A percentile compares a stretch with the other conserved stretches of the same genome.
Evolutionary conservation across 768 basidiomycete genomes (phyloP).

Genomic region (Xerocomellus dryophilus): DNA sequence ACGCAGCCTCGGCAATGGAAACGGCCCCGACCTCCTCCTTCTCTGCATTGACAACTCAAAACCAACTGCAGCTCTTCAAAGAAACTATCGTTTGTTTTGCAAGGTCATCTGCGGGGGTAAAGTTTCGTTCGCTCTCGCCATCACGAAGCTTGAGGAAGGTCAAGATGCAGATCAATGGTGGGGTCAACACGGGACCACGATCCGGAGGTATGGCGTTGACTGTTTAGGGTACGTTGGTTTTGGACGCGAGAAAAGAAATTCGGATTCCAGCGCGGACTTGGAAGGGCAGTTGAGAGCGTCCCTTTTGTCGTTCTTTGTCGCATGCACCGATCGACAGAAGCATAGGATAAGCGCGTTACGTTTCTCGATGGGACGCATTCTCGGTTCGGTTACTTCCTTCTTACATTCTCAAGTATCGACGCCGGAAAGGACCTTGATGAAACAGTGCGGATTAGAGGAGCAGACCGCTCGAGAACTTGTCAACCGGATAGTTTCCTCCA

Average conservation of each 20-base stretch:
- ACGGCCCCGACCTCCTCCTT: conserved; percentile 30
- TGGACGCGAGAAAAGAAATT: conserved; percentile 24
- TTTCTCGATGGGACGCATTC: conserved; percentile 9
- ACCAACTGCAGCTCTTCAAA: conserved; percentile 25
- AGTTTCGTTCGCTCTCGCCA: conserved; percentile 28
- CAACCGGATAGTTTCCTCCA: conserved; percentile 8
- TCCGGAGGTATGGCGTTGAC: conserved; percentile 14
- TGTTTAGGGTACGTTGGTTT: conserved; percentile 34
- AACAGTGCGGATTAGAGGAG: conserved; percentile 21
- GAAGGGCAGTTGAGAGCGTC: conserved; percentile 27
- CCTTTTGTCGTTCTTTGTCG: conserved; percentile 19
- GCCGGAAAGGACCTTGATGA: conserved; percentile 13
- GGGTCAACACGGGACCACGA: conserved; percentile 20
- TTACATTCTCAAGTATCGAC: conserved; percentile 9
- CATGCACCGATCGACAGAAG: conserved; percentile 13
- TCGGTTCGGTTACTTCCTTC: conserved; percentile 3
- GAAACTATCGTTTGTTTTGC: conserved; percentile 29
- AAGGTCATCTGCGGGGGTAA: conserved; percentile 25
- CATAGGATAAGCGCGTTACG: conserved; percentile 1
- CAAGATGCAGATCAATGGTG: conserved; percentile 36
- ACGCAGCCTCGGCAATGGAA: conserved; percentile 24
- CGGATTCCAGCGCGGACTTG: conserved; percentile 17
- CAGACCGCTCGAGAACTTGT: conserved; percentile 19
- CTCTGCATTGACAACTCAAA: conserved; percentile 30
- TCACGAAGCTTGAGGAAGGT: conserved; percentile 30